Evolutionary conservation across 208 protist species (phyloP).

Genomic region (Trypanosoma mega): DNA sequence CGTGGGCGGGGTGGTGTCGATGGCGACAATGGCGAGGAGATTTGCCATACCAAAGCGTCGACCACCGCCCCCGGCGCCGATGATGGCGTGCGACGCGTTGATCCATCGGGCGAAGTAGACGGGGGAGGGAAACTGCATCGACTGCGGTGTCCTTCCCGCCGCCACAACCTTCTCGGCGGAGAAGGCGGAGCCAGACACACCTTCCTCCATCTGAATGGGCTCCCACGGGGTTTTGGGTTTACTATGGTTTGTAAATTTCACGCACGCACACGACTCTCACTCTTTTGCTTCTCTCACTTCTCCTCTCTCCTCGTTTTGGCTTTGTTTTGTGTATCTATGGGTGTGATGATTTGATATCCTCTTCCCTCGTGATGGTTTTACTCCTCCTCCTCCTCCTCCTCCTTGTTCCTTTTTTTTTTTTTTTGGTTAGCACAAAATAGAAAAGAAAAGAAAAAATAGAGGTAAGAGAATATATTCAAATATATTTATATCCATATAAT

Average conservation of each 20-base stretch:
- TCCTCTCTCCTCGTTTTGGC: no score
- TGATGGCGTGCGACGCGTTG: slow-evolving; percentile 54
- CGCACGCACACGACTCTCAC: no score
- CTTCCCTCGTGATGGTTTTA: no score
- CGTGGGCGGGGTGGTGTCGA: slow-evolving; percentile 21
- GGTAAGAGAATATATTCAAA: neutral
- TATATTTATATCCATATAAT: neutral
- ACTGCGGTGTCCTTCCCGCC: slow-evolving; percentile 30
- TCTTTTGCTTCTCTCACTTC: no score
- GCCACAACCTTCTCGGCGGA: slow-evolving; percentile 50
- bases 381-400: slow-evolving; percentile 1
- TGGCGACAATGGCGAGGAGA: slow-evolving; percentile 51
- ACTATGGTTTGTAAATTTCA: no score
- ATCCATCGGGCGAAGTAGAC: slow-evolving; percentile 76
- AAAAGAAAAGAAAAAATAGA: neutral
- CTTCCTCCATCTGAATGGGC: no score
- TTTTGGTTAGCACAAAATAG: neutral
- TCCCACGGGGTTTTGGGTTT: no score
- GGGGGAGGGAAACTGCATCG: slow-evolving; percentile 73
- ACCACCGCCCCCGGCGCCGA: slow-evolving; percentile 79
- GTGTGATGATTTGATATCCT: no score
- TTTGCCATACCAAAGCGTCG: slow-evolving; percentile 86
- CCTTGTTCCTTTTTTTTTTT: neutral
- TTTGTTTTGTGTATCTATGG: no score
- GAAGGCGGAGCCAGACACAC: neutral